A percentile compares a stretch with the other conserved stretches of the same genome.
phyloP scores from a whole-genome alignment of 805 yeast species.

The Cyberlindnera suaveolens region DNA sequence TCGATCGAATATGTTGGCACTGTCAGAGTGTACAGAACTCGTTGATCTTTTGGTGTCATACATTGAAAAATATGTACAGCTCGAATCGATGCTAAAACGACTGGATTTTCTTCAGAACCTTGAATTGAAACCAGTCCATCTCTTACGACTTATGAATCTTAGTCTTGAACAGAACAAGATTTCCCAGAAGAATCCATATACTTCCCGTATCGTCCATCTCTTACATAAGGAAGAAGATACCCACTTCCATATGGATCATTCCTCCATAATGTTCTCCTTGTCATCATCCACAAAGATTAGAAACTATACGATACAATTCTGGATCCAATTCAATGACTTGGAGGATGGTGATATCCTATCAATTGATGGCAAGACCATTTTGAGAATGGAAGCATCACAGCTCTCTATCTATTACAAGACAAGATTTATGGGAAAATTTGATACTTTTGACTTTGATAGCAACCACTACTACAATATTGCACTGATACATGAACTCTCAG shows the following conservation, averaged over 20 bases:
- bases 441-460: conserved; percentile 13
- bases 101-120: conserved; percentile 1
- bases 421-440: conserved; percentile 9
- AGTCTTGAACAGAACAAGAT: background rate
- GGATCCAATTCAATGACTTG: conserved; percentile 24
- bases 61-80: background rate
- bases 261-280: conserved; percentile 16
- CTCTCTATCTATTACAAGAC: conserved; percentile 21
- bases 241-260: conserved; percentile 25
- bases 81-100: background rate
- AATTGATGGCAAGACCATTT: conserved; percentile 10
- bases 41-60: background rate
- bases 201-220: conserved; percentile 6
- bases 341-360: conserved; percentile 25
- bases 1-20: background rate
- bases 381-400: conserved; percentile 29
- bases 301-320: conserved; percentile 23
- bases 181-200: background rate
- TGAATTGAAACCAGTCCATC: conserved; percentile 4
- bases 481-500: conserved; percentile 10
- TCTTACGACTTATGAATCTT: conserved; percentile 3
- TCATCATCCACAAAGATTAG: background rate
- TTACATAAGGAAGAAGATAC: conserved; percentile 12
- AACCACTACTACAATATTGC: conserved; percentile 17
- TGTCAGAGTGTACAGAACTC: background rate